These are phyloP conservation scores for Stachybotrys chlorohalonatus DNA, from an alignment of 2,329 filamentous ascomycete genomes.

Conservation along the genomic window DNA sequence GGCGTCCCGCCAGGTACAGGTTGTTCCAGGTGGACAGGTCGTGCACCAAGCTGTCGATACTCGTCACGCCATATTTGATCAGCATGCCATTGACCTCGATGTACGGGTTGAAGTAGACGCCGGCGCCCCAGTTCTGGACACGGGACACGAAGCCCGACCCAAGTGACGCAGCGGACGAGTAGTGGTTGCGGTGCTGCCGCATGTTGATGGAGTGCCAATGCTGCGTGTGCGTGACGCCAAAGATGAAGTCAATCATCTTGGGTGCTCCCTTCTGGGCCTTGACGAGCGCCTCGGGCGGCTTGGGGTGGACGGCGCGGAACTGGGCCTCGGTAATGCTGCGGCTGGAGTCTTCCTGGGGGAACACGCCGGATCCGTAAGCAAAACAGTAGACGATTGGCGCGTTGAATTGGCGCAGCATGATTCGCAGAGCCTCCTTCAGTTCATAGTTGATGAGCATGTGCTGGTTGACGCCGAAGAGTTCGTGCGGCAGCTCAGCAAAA, in stretches of 20 bases:
- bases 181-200: slow-evolving; percentile 80
- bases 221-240: slow-evolving; percentile 87
- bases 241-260: slow-evolving; percentile 98
- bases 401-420: slow-evolving; percentile 83
- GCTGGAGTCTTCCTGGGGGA: slow-evolving; percentile 60
- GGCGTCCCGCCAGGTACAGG: slow-evolving; percentile 86
- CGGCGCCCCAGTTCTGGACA: slow-evolving; percentile 87
- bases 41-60: slow-evolving; percentile 76
- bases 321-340: slow-evolving; percentile 45
- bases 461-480: slow-evolving; percentile 84
- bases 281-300: slow-evolving; percentile 69
- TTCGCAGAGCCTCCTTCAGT: slow-evolving; percentile 81
- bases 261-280: slow-evolving; percentile 80
- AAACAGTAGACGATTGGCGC: slow-evolving; percentile 95
- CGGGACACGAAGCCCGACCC: slow-evolving; percentile 79
- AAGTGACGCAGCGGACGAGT: slow-evolving; percentile 73
- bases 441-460: slow-evolving; percentile 94
- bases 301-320: slow-evolving; percentile 63
- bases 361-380: slow-evolving; percentile 94
- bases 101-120: slow-evolving; percentile 96
- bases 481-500: slow-evolving; percentile 35
- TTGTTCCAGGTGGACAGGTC: slow-evolving; percentile 91
- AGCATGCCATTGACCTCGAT: slow-evolving; percentile 89
- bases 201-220: slow-evolving; percentile 97
- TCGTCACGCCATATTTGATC: slow-evolving; percentile 97